Conservation (phyloP, 2,329 filamentous ascomycete genomes). For the Colletotrichum sp. region DNA sequence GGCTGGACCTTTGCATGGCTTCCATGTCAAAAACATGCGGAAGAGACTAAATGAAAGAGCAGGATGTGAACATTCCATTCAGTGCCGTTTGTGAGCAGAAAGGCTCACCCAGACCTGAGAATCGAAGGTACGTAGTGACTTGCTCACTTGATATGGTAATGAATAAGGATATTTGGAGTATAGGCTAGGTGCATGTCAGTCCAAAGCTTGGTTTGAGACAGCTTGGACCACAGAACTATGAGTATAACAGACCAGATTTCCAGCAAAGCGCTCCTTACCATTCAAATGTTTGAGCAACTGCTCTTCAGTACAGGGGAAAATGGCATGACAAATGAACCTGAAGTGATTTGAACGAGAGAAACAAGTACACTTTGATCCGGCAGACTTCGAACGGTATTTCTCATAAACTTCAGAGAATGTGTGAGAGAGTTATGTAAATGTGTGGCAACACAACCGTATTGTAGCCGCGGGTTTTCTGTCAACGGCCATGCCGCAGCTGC, state of each 20-base stretch:
- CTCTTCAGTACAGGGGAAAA: background rate
- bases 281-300: background rate
- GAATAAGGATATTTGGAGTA: background rate
- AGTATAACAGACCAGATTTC: background rate
- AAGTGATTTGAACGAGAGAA: background rate
- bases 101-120: background rate
- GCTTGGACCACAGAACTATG: background rate
- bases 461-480: background rate
- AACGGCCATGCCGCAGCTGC: background rate
- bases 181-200: background rate
- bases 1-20: no score
- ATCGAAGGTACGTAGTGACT: background rate
- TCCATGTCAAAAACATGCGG: rapidly evolving
- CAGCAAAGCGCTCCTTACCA: background rate
- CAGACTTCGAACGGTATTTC: background rate
- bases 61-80: background rate
- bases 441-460: background rate
- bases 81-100: background rate
- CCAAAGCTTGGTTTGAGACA: background rate
- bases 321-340: background rate
- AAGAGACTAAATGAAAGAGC: no score
- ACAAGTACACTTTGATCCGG: background rate
- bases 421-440: background rate
- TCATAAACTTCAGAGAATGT: background rate
- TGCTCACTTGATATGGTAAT: background rate